These are phyloP conservation scores for Chenopodium berlandieri DNA, from an alignment of 148 eudicot species.

Conservation along the genomic window DNA sequence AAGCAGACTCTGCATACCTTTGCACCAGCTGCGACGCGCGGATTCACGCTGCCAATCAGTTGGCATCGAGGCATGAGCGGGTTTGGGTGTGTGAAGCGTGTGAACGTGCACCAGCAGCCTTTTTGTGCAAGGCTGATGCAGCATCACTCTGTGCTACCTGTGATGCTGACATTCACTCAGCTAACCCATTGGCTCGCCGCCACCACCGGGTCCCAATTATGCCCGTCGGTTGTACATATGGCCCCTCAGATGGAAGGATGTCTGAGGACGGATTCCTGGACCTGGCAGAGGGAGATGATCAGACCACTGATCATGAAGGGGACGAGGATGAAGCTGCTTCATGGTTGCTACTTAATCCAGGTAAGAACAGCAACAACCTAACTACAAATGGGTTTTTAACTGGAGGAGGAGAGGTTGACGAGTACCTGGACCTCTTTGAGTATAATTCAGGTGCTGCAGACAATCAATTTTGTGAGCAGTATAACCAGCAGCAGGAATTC, in stretches of 20 bases:
- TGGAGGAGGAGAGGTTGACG: constrained; percentile 54
- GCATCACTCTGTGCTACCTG: constrained; percentile 83
- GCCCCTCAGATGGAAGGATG: constrained; percentile 24
- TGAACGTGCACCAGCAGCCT: constrained; percentile 79
- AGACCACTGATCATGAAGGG: constrained; percentile 35
- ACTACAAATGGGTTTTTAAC: constrained; percentile 38
- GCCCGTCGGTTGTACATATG: constrained; percentile 39
- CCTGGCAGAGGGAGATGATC: constrained; percentile 30
- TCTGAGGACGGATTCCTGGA: constrained; percentile 34
- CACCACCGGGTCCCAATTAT: constrained; percentile 80
- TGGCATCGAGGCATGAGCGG: constrained; percentile 55
- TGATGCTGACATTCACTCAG: constrained; percentile 83
- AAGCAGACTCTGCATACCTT: constrained; percentile 57
- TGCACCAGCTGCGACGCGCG: constrained; percentile 60
- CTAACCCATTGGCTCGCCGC: constrained; percentile 81
- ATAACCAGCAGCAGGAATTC: constrained; percentile 41
- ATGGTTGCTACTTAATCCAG: constrained; percentile 67
- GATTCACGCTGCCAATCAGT: constrained; percentile 46
- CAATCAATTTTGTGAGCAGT: constrained; percentile 36
- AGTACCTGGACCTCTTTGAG: constrained; percentile 62
- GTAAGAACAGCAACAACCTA: constrained; percentile 33
- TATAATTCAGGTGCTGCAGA: constrained; percentile 46
- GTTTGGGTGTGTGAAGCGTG: constrained; percentile 85
- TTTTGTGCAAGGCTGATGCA: constrained; percentile 82
- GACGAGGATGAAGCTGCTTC: constrained; percentile 86